Base-by-base conservation (phyloP, 495 filamentous ascomycete genomes). In the Pseudomonodictys pantanalensis region DNA sequence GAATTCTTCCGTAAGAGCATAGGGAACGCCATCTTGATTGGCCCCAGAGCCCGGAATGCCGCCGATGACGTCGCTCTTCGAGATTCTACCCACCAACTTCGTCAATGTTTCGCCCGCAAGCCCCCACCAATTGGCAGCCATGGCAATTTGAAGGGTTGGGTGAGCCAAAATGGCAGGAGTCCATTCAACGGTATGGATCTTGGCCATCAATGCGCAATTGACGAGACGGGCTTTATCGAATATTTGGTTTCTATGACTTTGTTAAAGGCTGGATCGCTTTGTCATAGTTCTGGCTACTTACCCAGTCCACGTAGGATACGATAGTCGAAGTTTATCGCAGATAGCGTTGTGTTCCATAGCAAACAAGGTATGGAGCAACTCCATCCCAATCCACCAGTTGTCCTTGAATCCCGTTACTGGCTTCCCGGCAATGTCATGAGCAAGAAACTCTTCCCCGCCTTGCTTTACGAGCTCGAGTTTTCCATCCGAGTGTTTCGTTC, bases 181-280 rank as follows among this genome's bases (percentile, higher is more conserved):
- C 75, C 75, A 78, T 65, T 78, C 75, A 3, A 76, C 65, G 0
- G 75, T 78, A 62, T 78, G 75, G 57, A 78, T 77, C 61, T 78
- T 78, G 29, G 75, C 75, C 72, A 77, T 76, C 26, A 78, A 53
- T 0, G 75, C 75, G 32, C 71, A 76, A 53, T 76, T 78, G 41
- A 78, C 68, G n/a, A 78, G 69, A 1, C 75, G 69, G 1, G 75
- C 74, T 11, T 64, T 77, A 58, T 78, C 75, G 49, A 78, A 78
- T 17, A 78, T 35, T 15, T 35, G 32, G 58, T 53, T 75, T 61
- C 44, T 76, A 68, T 8, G 66, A 69, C 0, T 35, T 35, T 35
- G 32, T 35, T 35, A 35, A 35, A 15, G 32, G 20, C 30, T 33
- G 15, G 17, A 0, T 24, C 15, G 17, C n/a, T 22, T 6, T 25